A percentile compares a stretch with the other conserved stretches of the same genome.
Evolutionary conservation across 2,329 filamentous ascomycete species (phyloP).

Genomic region (Thermoascus crustaceus): DNA sequence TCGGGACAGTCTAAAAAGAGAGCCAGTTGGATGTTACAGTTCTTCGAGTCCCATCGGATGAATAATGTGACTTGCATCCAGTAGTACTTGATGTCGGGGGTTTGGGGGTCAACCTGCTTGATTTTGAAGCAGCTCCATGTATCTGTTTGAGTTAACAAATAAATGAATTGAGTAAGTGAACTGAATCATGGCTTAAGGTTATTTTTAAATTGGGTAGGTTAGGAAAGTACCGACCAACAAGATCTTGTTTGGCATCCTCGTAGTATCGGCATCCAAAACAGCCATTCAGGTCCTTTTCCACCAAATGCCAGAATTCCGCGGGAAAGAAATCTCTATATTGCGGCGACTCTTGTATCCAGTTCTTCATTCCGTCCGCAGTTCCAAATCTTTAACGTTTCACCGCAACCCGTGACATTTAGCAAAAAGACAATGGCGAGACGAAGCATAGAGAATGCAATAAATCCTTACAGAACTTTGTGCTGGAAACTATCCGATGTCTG

Average conservation of each 20-base stretch:
- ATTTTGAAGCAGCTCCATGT: constrained; percentile 20
- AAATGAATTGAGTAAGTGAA: neutral
- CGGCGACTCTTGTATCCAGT: neutral
- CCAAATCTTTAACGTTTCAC: no score
- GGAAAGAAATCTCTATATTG: neutral
- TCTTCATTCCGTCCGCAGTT: neutral
- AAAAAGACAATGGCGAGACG: no score
- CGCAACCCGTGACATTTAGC: no score
- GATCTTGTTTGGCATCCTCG: constrained; percentile 1
- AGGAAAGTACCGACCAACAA: no score
- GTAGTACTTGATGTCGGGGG: constrained; percentile 5
- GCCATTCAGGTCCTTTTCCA: constrained; percentile 14
- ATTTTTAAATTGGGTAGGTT: no score
- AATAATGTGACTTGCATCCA: constrained; percentile 16
- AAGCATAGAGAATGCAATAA: no score
- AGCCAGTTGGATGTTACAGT: constrained; percentile 7
- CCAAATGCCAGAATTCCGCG: constrained; percentile 7
- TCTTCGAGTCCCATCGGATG: constrained; percentile 13
- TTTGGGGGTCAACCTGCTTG: constrained; percentile 8
- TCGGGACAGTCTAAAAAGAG: constrained; percentile 9
- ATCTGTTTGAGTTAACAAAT: constrained; percentile 6
- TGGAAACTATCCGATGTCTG: no score
- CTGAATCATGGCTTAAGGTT: neutral
- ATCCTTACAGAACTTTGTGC: no score
- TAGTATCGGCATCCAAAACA: constrained; percentile 12